phyloP scores from a whole-genome alignment of 129 eudicot genomes.

The Centrapalus pauciflorus region DNA sequence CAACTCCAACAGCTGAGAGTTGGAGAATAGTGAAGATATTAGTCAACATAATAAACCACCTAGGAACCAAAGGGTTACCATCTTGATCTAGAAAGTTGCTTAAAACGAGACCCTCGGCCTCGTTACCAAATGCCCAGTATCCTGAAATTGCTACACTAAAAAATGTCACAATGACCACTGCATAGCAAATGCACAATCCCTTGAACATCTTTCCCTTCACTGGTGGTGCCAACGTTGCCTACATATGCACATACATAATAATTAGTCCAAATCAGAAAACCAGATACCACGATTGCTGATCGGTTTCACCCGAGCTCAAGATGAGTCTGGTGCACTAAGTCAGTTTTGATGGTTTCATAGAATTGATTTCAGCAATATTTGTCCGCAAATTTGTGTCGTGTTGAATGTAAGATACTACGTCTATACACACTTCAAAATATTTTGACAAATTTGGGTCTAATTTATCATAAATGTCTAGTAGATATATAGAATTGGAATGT shows the following conservation, averaged over 20 bases:
- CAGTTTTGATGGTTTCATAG: too few species aligned
- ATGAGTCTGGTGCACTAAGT: too few species aligned
- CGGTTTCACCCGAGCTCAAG: too few species aligned
- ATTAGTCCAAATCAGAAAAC: neutral
- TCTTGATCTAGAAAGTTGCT: constrained; percentile 50
- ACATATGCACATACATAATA: neutral
- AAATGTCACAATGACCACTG: constrained; percentile 50
- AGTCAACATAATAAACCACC: constrained; percentile 69
- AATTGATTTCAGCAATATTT: too few species aligned
- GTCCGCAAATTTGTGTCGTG: too few species aligned
- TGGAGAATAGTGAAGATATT: constrained; percentile 78
- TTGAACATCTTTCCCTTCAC: constrained; percentile 97
- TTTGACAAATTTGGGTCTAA: too few species aligned
- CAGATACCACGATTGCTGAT: neutral
- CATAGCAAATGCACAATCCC: constrained; percentile 75
- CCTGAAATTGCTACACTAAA: constrained; percentile 85
- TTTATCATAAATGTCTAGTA: too few species aligned
- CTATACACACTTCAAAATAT: too few species aligned
- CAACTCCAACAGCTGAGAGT: constrained; percentile 90
- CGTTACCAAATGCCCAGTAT: constrained; percentile 90
- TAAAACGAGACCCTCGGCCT: constrained; percentile 51
- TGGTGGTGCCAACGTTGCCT: constrained; percentile 97
- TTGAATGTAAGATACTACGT: too few species aligned
- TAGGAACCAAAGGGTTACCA: constrained; percentile 60
- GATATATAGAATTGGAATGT: too few species aligned